Base-by-base conservation (phyloP, 768 basidiomycete genomes). In the Tremella yokohamensis region DNA sequence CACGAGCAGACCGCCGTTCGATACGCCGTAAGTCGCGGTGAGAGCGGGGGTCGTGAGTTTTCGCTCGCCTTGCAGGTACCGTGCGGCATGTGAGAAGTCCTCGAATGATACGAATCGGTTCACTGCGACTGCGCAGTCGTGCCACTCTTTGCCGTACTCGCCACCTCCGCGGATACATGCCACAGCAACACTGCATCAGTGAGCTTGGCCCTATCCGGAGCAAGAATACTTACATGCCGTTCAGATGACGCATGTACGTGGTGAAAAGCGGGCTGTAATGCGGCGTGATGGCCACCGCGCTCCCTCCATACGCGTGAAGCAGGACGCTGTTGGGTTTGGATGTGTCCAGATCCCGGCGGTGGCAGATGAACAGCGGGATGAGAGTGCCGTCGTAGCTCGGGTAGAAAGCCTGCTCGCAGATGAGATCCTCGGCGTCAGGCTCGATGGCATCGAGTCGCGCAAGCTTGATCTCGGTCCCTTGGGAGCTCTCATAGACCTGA, bases 111-210 rank as follows among this genome's bases (percentile, higher is more conserved):
- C 54, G 12, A 12, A 51, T 40, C 48, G 45, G 15, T 61, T 61
- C 47, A 51, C 44, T 4, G 49, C 54, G 16, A 25, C 40, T 6
- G 59, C 59, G 15, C 48, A 47, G 12, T 61, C 59, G 42, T 61
- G 59, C 59, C 59, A 61, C 44, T 25, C 48, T 40, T 50, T 56
- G 22, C 59, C 59, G 49, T 61, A 61, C 44, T 61, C 59, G 19
- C 59, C 59, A 16, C 59, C 59, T 2, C 59, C 59, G 22, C 59
- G 38, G 11, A 61, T 61, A 34, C 59, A 25, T 16, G 59, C 54
- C 25, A 61, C 50, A 1, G 59, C 59, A 1, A 61, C 59, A 18
- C 59, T 61, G 42, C 39, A 22, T 11, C 22, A 4, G 24, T n/a
- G 4, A 15, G 24, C 19, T 3, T 7, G 16, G 20, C n/a, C 9